These are phyloP conservation scores for Gyrodon lividus DNA, from an alignment of 768 basidiomycete genomes.

Conservation along the genomic window DNA sequence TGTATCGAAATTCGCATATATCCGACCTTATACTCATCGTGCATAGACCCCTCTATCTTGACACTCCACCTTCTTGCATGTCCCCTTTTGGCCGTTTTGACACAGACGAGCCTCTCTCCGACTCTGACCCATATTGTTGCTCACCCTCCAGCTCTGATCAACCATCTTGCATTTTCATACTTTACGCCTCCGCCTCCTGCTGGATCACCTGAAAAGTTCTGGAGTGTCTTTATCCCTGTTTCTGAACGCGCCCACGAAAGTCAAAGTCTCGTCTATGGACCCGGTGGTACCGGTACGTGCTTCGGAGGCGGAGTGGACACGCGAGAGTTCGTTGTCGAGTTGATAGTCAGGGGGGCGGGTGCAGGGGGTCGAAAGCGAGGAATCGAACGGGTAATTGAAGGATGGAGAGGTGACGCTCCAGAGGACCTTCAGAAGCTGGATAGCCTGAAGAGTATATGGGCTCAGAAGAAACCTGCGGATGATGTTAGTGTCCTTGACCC, in stretches of 20 bases:
- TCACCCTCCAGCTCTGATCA: conserved; percentile 69
- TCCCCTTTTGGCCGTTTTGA: conserved; percentile 52
- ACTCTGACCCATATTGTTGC: conserved; percentile 62
- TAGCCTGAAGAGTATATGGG: conserved; percentile 49
- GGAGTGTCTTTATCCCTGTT: conserved; percentile 71
- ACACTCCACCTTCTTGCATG: conserved; percentile 56
- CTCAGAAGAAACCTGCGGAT: conserved; percentile 30
- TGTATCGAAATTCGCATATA: conserved; percentile 14
- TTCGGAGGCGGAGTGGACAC: conserved; percentile 33
- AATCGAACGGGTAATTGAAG: conserved; percentile 63
- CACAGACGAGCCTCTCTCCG: conserved; percentile 62
- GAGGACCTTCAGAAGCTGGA: conserved; percentile 53
- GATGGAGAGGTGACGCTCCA: conserved; percentile 47
- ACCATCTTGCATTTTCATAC: conserved; percentile 67
- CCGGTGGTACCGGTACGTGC: conserved; percentile 47
- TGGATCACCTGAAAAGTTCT: conserved; percentile 69
- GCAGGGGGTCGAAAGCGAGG: conserved; percentile 49
- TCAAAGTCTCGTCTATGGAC: conserved; percentile 59
- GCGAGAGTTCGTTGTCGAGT: conserved; percentile 59
- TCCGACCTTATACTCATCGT: conserved; percentile 8
- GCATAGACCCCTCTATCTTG: conserved; percentile 53
- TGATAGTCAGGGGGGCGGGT: conserved; percentile 47
- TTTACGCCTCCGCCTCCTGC: conserved; percentile 68
- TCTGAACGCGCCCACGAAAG: conserved; percentile 60
- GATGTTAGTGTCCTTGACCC: conserved; percentile 30